Base-by-base conservation (phyloP, 176 grass and related monocot species). In the Musa acuminata region DNA sequence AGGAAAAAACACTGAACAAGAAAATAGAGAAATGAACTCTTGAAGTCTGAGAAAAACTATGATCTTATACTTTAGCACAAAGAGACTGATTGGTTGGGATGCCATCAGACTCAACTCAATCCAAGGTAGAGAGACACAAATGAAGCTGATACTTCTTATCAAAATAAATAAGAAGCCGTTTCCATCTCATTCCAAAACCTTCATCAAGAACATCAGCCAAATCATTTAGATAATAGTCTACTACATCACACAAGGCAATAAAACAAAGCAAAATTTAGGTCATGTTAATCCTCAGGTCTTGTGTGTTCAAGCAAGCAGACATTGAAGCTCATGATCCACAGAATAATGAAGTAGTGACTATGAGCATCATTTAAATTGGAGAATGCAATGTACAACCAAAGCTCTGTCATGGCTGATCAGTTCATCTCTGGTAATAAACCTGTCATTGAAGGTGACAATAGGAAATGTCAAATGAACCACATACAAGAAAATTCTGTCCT, bases 391-490 rank as follows among this genome's bases (percentile, higher is more conserved):
- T 1, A 19, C 13, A 60, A n/a, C 17, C 57, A 60, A n/a, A 60
- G 80, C 14, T 82, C 80, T 50, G 27, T 49, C 94, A 98, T 89
- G 77, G 83, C 94, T 80, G 88, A 82, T 63, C 43, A 98, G 80
- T 85, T 98, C 94, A 11, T 98, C 94, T 87, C 80, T 93, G 87
- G 94, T 91, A 79, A 98, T 93, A 77, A 89, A 93, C 75, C 90
- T 98, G 48, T 27, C 2, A 27, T 55, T 8, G 23, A 50, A 0
- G 52, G 29, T n/a, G n/a, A 0, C 12, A 71, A 27, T 25, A 25
- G 12, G 2, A 35, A 55, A 73, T 73, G 51, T 12, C 67, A 70
- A 48, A 51, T 57, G 0, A 51, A 51, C 12, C 48, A 51, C n/a
- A 51, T 3, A 21, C 3, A 51, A 20, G 19, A 69, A 27, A 19